These are phyloP conservation scores for Ramaria sp. DNA, from an alignment of 768 basidiomycete species.

Conservation along the genomic window DNA sequence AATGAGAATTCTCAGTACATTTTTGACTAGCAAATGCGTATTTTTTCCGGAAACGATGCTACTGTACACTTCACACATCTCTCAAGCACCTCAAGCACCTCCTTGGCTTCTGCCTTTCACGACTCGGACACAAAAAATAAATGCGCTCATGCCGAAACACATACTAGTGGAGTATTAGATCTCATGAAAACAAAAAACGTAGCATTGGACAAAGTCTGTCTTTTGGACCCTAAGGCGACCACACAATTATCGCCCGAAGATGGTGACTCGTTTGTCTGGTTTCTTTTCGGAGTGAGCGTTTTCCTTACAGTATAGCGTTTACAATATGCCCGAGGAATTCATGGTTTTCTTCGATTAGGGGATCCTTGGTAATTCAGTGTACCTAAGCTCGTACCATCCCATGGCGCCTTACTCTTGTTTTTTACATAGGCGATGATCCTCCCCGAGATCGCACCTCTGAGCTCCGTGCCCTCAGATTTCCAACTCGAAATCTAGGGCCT, in stretches of 20 bases:
- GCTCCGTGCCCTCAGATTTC: constrained; percentile 79
- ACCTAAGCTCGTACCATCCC: neutral
- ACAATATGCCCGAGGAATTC: neutral
- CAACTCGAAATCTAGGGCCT: constrained; percentile 71
- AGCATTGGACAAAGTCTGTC: constrained; percentile 57
- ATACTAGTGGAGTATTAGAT: constrained; percentile 43
- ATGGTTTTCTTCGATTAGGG: constrained; percentile 27
- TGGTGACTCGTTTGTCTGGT: constrained; percentile 69
- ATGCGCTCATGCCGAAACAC: constrained; percentile 32
- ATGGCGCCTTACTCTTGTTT: constrained; percentile 14
- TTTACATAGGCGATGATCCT: constrained; percentile 78
- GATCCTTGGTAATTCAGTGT: constrained; percentile 37
- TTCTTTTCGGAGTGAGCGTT: constrained; percentile 72
- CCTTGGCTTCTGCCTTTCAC: constrained; percentile 30
- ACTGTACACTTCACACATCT: constrained; percentile 80
- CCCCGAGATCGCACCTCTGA: constrained; percentile 89
- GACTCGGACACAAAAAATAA: constrained; percentile 11
- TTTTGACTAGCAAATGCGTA: constrained; percentile 67
- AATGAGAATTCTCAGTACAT: constrained; percentile 2
- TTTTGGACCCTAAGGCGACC: constrained; percentile 88
- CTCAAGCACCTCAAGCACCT: constrained; percentile 53
- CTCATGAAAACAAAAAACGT: constrained; percentile 37
- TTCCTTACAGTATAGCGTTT: neutral
- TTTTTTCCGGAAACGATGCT: constrained; percentile 51
- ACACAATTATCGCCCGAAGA: constrained; percentile 63